Conservation (phyloP, 805 yeast genomes). For the Myxozyma udenii region DNA sequence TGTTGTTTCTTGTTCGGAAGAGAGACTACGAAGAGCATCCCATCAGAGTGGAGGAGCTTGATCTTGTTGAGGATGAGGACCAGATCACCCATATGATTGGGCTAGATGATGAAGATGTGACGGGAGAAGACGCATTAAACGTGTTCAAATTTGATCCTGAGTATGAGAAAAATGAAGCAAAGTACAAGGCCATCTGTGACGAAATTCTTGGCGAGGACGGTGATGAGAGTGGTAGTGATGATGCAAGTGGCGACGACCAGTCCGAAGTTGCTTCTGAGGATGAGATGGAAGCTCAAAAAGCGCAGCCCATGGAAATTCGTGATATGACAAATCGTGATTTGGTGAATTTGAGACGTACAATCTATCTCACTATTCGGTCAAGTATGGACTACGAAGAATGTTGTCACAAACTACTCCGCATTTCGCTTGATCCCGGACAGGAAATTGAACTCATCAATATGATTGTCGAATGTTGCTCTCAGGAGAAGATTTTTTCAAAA, state of each 20-base stretch:
- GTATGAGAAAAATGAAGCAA: slow-evolving; percentile 50
- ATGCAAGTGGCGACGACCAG: slow-evolving; percentile 29
- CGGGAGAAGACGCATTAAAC: slow-evolving; percentile 49
- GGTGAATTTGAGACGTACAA: slow-evolving; percentile 65
- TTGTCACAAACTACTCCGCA: slow-evolving; percentile 71
- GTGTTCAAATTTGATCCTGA: slow-evolving; percentile 51
- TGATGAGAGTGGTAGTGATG: slow-evolving; percentile 24
- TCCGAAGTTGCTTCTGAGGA: slow-evolving; percentile 27
- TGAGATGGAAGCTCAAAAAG: slow-evolving; percentile 27
- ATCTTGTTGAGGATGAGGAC: slow-evolving; percentile 62
- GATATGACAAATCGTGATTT: slow-evolving; percentile 70
- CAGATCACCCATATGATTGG: slow-evolving; percentile 54
- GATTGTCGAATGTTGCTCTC: slow-evolving; percentile 75
- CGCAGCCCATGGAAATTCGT: slow-evolving; percentile 39
- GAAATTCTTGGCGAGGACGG: slow-evolving; percentile 48
- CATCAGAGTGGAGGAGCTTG: slow-evolving; percentile 48
- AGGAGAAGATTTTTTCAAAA: slow-evolving; percentile 82
- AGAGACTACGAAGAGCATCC: slow-evolving; percentile 44
- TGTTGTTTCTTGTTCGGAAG: slow-evolving; percentile 51
- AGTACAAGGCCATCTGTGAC: slow-evolving; percentile 44
- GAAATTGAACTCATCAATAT: slow-evolving; percentile 63
- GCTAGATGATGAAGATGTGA: slow-evolving; percentile 52
- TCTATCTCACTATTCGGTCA: slow-evolving; percentile 81
- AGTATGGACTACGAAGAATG: slow-evolving; percentile 91
- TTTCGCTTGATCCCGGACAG: slow-evolving; percentile 43